These are phyloP conservation scores for Solanum hybrid DNA, from an alignment of 305 asterid species.

Conservation along the genomic window DNA sequence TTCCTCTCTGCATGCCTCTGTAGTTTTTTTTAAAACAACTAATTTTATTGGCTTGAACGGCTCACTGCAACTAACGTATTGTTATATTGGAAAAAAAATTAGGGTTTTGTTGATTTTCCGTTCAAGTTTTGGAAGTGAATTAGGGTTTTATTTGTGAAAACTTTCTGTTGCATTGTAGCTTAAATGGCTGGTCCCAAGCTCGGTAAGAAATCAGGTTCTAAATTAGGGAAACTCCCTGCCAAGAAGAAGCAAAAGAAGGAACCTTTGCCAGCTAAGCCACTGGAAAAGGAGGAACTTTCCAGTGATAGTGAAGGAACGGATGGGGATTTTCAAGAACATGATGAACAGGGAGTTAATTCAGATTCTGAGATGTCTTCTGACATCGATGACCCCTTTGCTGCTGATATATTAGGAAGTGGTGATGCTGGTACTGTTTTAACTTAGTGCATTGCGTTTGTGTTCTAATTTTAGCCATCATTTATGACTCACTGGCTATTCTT, in stretches of 20 bases:
- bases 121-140: background rate
- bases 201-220: conserved; percentile 24
- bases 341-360: conserved; percentile 25
- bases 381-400: conserved; percentile 61
- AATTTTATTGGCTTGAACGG: background rate
- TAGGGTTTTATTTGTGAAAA: background rate
- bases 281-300: conserved; percentile 35
- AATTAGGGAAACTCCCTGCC: conserved; percentile 25
- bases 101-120: background rate
- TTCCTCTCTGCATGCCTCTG: background rate
- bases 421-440: conserved; percentile 43
- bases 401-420: conserved; percentile 52
- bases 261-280: conserved; percentile 13
- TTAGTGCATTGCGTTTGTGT: background rate
- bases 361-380: conserved; percentile 62
- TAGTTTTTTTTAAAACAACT: background rate
- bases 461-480: background rate
- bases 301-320: conserved; percentile 41
- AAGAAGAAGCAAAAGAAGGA: conserved; percentile 58
- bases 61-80: background rate
- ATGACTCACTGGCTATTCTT: background rate
- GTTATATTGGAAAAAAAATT: background rate
- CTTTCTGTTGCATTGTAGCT: background rate
- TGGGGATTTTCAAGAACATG: conserved; percentile 24
- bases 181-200: conserved; percentile 53